A percentile compares a stretch with the other conserved stretches of the same genome.
Conservation (phyloP, 805 yeast species). For the Blastobotrys robertii region DNA sequence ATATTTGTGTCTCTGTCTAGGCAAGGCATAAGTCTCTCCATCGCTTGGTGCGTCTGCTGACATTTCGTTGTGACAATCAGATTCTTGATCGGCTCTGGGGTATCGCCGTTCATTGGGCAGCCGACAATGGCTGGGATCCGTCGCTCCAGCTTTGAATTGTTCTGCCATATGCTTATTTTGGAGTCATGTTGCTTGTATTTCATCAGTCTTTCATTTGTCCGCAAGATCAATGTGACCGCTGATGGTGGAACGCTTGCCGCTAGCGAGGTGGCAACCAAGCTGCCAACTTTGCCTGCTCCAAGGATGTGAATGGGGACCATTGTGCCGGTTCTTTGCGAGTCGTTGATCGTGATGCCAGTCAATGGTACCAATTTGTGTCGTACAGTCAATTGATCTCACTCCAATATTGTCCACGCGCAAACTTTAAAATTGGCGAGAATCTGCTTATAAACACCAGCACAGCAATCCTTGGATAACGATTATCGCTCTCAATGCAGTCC, state of each 20-base stretch:
- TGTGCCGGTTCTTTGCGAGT: not conserved
- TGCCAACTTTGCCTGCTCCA: conserved; percentile 48
- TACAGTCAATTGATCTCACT: no score
- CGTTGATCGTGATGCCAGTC: not conserved
- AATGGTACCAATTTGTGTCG: not conserved
- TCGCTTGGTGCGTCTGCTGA: conserved; percentile 56
- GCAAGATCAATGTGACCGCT: conserved; percentile 33
- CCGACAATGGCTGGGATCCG: conserved; percentile 7
- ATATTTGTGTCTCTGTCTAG: conserved; percentile 45
- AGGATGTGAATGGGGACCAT: conserved; percentile 25
- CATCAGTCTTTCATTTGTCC: conserved; percentile 34
- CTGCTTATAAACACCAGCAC: not conserved
- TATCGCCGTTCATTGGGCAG: conserved; percentile 10
- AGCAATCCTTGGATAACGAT: no score
- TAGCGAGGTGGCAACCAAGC: conserved; percentile 38
- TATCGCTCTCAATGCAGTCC: no score
- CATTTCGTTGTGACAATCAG: conserved; percentile 75
- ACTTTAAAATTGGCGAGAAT: no score
- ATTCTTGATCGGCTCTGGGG: conserved; percentile 34
- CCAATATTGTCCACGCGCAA: no score
- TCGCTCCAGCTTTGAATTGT: conserved; percentile 8
- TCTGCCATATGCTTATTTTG: conserved; percentile 26
- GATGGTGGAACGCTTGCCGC: conserved; percentile 32
- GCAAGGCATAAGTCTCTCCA: conserved; percentile 42
- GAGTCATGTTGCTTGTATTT: conserved; percentile 35